Evolutionary conservation across 2,329 filamentous ascomycete species (phyloP), one percentile per base, ranked within the genome.

Genomic region (Corniculantispora saksenae): DNA sequence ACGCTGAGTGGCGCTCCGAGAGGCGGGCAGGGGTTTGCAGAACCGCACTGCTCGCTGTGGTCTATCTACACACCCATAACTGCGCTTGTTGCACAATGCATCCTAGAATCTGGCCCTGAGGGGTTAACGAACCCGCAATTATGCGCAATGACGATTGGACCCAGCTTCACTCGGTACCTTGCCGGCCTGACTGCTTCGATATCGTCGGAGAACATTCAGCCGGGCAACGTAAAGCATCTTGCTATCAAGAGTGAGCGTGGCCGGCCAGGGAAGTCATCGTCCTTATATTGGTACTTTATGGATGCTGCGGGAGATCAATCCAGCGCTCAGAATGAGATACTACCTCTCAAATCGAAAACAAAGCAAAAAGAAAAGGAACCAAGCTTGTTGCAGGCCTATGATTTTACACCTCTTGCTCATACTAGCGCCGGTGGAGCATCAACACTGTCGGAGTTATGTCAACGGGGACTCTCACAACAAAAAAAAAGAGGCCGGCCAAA

Each of bases 111-210:
- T 19, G 72, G 72, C 25, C 67, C 70, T 2, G 63, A 66, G 5
- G 77, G 77, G 1, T 47, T 78, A 19, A 77, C 75, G 10, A 79
- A 79, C 61, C 76, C 76, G 0, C 76, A 77, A 50, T 70, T 79
- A 6, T 78, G 77, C 66, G 73, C 70, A 12, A 66, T 79, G 50
- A 79, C 77, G 1, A 64, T 79, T 3, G 77, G 77, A 2, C 67
- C 73, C 23, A 73, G 75, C 6, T 79, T 78, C 62, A 78, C 74
- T 48, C 74, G 77, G 25, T 78, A 74, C 54, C 69, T 79, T 8
- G 78, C 77, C 2, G 75, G 76, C 5, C 70, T 78, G 70, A 79
- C 77, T 6, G 73, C 73, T 5, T 73, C 75, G 13, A 70, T 79
- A 47, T 74, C 77, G 1, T 70, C 71, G 2, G 66, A 74, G 1